Percentiles rank a stretch among this genome's conserved stretches.
phyloP scores from a whole-genome alignment of 352 stramenopile genomes.

The Phytophthora sp. region DNA sequence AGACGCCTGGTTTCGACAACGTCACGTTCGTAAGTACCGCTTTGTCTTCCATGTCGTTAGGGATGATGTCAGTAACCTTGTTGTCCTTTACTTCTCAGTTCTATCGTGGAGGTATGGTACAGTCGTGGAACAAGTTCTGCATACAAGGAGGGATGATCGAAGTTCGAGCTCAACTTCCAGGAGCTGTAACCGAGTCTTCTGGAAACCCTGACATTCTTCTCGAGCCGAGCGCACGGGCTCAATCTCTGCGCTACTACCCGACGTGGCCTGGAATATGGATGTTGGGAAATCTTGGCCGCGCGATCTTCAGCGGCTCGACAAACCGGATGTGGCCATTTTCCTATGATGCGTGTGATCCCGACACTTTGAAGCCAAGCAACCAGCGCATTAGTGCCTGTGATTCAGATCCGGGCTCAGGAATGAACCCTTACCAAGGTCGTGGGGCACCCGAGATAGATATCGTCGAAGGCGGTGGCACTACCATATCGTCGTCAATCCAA shows the following conservation, averaged over 20 bases:
- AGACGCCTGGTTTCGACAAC: slow-evolving; percentile 43
- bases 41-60: not conserved
- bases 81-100: slow-evolving; percentile 29
- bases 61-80: not conserved
- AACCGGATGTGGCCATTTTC: slow-evolving; percentile 95
- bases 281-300: slow-evolving; percentile 92
- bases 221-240: slow-evolving; percentile 34
- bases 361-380: slow-evolving; percentile 37
- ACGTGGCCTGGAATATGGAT: slow-evolving; percentile 95
- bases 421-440: slow-evolving; percentile 84
- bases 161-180: slow-evolving; percentile 80
- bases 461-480: slow-evolving; percentile 82
- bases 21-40: slow-evolving; percentile 45
- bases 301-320: slow-evolving; percentile 91
- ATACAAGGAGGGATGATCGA: slow-evolving; percentile 92
- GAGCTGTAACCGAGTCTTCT: slow-evolving; percentile 46
- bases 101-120: slow-evolving; percentile 86
- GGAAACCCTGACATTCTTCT: slow-evolving; percentile 54
- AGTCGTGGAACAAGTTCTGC: slow-evolving; percentile 95
- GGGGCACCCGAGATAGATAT: slow-evolving; percentile 95
- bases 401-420: slow-evolving; percentile 82
- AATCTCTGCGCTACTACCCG: slow-evolving; percentile 51
- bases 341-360: slow-evolving; percentile 86
- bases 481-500: slow-evolving; percentile 77
- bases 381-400: slow-evolving; percentile 88